Conservation (phyloP, 768 basidiomycete species). For the Leccinum ochraceum region DNA sequence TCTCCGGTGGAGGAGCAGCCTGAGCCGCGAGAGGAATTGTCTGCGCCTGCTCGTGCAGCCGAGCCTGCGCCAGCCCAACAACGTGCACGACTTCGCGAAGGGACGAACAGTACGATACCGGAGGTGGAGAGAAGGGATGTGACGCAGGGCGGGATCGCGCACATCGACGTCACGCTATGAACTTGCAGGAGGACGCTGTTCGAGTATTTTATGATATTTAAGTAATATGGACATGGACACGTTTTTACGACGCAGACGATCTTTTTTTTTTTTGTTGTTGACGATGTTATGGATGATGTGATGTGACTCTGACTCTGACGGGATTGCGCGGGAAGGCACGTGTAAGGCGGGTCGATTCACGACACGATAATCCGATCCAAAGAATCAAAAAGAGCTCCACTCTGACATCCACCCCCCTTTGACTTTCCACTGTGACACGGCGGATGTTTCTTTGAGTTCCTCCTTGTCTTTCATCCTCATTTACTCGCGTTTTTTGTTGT, state of each 20-base stretch:
- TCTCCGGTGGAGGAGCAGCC: constrained; percentile 18
- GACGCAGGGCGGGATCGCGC: constrained; percentile 25
- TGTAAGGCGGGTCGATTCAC: constrained; percentile 14
- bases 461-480: not conserved
- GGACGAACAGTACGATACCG: constrained; percentile 16
- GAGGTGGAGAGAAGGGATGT: constrained; percentile 27
- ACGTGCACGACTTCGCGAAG: constrained; percentile 26
- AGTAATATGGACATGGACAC: constrained; percentile 2
- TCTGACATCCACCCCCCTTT: not conserved
- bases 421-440: not conserved
- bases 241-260: not conserved
- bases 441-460: not conserved
- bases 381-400: constrained; percentile 18
- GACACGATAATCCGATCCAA: constrained; percentile 27
- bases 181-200: not conserved
- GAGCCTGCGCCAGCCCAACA: not conserved
- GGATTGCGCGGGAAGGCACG: constrained; percentile 15
- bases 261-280: not conserved
- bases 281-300: not conserved
- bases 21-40: not conserved
- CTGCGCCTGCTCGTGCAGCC: not conserved
- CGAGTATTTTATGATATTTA: constrained; percentile 21
- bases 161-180: constrained; percentile 29
- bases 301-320: not conserved
- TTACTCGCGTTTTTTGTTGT: not conserved